Base-by-base conservation (phyloP, 139 green algal species). In the Tetraselmis striata region DNA sequence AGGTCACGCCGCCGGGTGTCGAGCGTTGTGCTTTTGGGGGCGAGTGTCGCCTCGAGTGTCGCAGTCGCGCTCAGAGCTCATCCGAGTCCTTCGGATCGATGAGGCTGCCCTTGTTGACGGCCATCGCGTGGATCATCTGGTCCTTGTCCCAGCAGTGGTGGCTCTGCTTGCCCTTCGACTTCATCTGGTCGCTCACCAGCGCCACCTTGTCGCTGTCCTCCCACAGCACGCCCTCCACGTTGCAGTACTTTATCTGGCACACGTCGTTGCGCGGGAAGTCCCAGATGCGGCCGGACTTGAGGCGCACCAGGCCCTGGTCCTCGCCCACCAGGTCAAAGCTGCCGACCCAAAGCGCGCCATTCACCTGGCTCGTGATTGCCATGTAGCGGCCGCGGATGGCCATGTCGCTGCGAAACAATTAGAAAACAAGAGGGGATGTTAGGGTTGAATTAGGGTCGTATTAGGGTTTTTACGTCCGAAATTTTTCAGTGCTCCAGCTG, bases 161-260 rank as follows among this genome's bases (percentile, higher is more conserved):
- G 1, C 79, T 83, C 67, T 90, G 86, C 1, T 74, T 80, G 1
- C 28, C 28, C 80, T 91, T 91, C 23, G 83, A 84, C 45, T 67
- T 67, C 45, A 67, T 67, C 29, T 80, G 81, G 78, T 91, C 88
- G 1, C 29, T 76, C 1, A 82, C 81, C 0, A 91, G 58, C 1
- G 84, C 32, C 1, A 91, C 24, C 25, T 86, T 76, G 59, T 81
- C 74, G 23, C 83, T 11, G 59, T 91, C 88, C 0, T 90, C 59
- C 84, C 84, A 91, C 59, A 83, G 75, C 30, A 91, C 83, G 1
- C 88, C 88, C 80, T 90, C 88, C 26, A 84, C 83, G 58, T 90
- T 91, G 79, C 88, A 91, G 81, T 90, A 91, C 0, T 87, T 83
- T 18, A 83, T 82, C 74, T 83, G 76, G 76, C 86, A 89, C 31